Percentiles rank a stretch among this genome's conserved stretches.
Evolutionary conservation across 805 yeast species (phyloP).

Genomic region (Citeromyces matritensis): DNA sequence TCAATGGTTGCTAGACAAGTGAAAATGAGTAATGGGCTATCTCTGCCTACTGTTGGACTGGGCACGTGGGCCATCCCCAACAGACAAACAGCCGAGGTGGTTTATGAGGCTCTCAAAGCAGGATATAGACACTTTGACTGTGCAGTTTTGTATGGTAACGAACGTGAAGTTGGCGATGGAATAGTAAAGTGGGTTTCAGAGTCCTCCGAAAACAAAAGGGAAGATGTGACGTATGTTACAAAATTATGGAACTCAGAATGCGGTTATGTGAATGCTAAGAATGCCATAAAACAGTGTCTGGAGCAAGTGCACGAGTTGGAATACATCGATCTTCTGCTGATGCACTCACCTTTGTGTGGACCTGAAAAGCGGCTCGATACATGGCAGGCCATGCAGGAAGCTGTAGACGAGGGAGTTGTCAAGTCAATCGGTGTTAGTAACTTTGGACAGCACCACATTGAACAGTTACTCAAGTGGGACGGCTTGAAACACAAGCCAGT

Average conservation of each 20-base stretch:
- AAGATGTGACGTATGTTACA: conserved; percentile 49
- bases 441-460: conserved; percentile 43
- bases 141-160: conserved; percentile 32
- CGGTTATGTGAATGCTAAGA: conserved; percentile 40
- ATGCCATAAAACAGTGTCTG: conserved; percentile 43
- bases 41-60: conserved; percentile 32
- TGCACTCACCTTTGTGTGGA: conserved; percentile 47
- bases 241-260: conserved; percentile 59
- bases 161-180: conserved; percentile 31
- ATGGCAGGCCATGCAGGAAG: conserved; percentile 65
- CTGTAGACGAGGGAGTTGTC: conserved; percentile 40
- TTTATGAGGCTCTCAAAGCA: conserved; percentile 22
- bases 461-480: conserved; percentile 45
- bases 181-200: conserved; percentile 22
- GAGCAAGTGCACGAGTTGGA: conserved; percentile 32
- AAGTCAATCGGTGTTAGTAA: conserved; percentile 70
- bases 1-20: conserved; percentile 5
- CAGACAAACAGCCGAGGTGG: conserved; percentile 19
- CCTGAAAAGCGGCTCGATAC: conserved; percentile 37
- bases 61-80: conserved; percentile 30
- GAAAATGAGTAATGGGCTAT: conserved; percentile 36
- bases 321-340: conserved; percentile 61
- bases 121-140: conserved; percentile 34
- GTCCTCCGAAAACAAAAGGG: conserved; percentile 23
- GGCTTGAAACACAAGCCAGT: conserved; percentile 44